Evolutionary conservation across 495 filamentous ascomycete species (phyloP), one percentile per base, ranked within the genome.

Genomic region (Acidiella bohemica): DNA sequence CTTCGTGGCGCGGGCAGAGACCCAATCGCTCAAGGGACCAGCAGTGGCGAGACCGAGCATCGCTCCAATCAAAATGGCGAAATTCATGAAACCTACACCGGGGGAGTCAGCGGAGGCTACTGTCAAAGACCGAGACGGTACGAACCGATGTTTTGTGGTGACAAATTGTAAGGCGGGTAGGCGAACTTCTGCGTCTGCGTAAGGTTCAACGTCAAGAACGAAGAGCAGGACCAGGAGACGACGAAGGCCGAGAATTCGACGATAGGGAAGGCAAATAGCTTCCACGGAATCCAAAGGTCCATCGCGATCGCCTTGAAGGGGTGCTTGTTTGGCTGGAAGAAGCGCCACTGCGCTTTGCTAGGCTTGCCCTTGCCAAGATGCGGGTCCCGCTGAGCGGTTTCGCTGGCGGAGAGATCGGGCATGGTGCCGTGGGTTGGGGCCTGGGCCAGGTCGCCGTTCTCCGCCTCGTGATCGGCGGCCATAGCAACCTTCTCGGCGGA

Each of bases 121-220:
- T n/a, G n/a, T n/a, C n/a, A n/a, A n/a, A n/a, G n/a, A n/a, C n/a
- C n/a, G n/a, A n/a, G n/a, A n/a, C n/a, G n/a, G n/a, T n/a, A n/a
- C n/a, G n/a, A n/a, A n/a, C 67, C 76, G 28, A 78, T 71, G 6
- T 64, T 53, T 33, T 70, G 57, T 16, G 63, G 58, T 34, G 60
- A 67, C 48, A 73, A 66, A 36, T 70, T 67, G 49, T 76, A 73
- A 0, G 76, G 73, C 7, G 75, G 73, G 2, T 67, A 68, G 22
- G 65, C 68, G 39, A 76, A 74, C 1, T 67, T 71, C 47, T 75
- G 74, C 16, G 65, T 64, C 50, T 79, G 67, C 19, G 76, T 80
- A 18, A 81, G 61, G 49, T 80, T 79, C 47, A 78, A 58, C 14
- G 74, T 72, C 43, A 79, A 59, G 50, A 78, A 71, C 14, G 60